Evolutionary conservation across 352 stramenopile species (phyloP), one percentile per base, ranked within the genome.

Genomic region (Thraustochytrium striatum): DNA sequence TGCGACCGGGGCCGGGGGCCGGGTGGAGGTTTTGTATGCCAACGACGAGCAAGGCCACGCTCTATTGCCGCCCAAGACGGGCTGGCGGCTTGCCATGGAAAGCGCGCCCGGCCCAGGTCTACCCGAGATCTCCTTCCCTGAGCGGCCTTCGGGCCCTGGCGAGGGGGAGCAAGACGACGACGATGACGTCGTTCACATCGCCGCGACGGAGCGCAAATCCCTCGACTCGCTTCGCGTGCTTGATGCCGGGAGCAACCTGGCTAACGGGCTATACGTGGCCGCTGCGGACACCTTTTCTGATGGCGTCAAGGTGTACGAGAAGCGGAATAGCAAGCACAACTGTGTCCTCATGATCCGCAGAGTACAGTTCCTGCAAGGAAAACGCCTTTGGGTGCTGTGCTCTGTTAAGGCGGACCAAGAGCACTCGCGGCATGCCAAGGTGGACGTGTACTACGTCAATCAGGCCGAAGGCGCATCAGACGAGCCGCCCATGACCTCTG

Each of bases 221-320:
- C 39, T 30, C 25, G 43, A 75, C 35, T 28, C 11, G 21, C 19
- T 75, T 7, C 39, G 39, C 3, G 39, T 75, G 16, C 41, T 39
- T 9, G 65, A 75, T 2, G 44, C 65, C 21, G 65, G 65, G 2
- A 41, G 41, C 11, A 19, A 39, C 16, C 9, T 41, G 30, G 41
- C 36, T 5, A 75, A 75, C 47, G 65, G 65, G 7, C 25, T 75
- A 13, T 75, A 75, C 25, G 19, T 58, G 7, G 44, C 30, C 9
- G 44, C 30, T 35, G 65, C 16, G 47, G 47, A n/a, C n/a, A n/a
- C 30, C 39, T 5, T 41, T 38, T 58, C 65, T 21, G 52, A 75
- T 30, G 65, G 65, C 9, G 65, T 50, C 3, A 25, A 30, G 19
- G 21, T 75, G 44, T 75, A 70, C 52, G n/a, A 55, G n/a, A 75